Percentiles rank a stretch among this genome's conserved stretches.
Evolutionary conservation across 208 protist species (phyloP).

Genomic region (Angomonas deanei): DNA sequence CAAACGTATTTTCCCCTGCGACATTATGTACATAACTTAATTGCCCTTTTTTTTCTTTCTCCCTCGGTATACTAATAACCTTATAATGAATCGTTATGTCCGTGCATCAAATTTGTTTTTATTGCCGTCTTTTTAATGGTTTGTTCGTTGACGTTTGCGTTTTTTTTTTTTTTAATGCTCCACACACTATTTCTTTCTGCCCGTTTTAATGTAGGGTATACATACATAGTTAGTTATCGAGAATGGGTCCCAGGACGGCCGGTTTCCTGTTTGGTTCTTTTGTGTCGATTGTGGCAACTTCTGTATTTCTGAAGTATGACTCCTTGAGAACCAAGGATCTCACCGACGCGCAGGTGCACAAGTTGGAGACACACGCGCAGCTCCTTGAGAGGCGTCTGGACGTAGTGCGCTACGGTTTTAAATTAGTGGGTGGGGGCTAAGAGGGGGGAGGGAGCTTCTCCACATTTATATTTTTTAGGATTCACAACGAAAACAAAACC

Average conservation of each 20-base stretch:
- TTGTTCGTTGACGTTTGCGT: background rate
- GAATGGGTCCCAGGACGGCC: slow-evolving; percentile 46
- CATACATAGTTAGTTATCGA: background rate
- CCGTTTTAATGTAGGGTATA: background rate
- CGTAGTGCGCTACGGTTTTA: slow-evolving; percentile 14
- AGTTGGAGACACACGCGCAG: slow-evolving; percentile 15
- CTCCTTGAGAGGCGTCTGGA: slow-evolving; percentile 21
- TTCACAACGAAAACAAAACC: background rate
- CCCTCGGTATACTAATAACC: no score
- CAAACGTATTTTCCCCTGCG: no score
- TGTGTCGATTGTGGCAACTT: slow-evolving; percentile 10
- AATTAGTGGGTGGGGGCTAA: background rate
- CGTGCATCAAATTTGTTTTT: no score
- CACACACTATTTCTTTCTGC: background rate
- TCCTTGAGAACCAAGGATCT: slow-evolving; percentile 25
- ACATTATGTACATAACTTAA: no score
- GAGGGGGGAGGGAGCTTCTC: background rate
- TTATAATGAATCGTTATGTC: no score
- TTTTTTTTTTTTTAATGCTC: slow-evolving; percentile 3
- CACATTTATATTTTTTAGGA: background rate
- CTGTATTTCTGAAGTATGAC: slow-evolving; percentile 33
- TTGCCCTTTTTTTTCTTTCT: no score
- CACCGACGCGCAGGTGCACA: slow-evolving; percentile 26
- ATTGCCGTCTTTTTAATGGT: background rate
- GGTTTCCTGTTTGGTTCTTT: slow-evolving; percentile 37